Percentiles rank a stretch among this genome's conserved stretches.
Conservation (phyloP, 2,329 filamentous ascomycete species). For the Aspergillus glaucus region DNA sequence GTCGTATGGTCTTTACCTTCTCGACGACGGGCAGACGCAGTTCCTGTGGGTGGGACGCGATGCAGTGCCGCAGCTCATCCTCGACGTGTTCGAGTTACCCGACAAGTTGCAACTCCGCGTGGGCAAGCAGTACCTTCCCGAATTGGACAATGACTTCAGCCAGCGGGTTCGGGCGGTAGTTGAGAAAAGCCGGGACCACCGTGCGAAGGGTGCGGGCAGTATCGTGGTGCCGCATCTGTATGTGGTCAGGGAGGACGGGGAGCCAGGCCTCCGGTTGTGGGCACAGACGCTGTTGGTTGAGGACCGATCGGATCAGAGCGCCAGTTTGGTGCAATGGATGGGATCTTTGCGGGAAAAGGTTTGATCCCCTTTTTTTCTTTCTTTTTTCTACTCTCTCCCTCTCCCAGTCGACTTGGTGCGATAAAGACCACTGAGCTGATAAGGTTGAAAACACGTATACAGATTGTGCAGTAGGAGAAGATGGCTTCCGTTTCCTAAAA, state of each 20-base stretch:
- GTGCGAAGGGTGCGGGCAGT: slow-evolving; percentile 80
- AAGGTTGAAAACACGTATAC: slow-evolving; percentile 14
- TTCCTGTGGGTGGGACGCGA: slow-evolving; percentile 96
- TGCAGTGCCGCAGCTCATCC: slow-evolving; percentile 78
- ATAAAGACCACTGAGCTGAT: slow-evolving; percentile 17
- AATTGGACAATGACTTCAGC: slow-evolving; percentile 93
- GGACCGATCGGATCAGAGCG: slow-evolving; percentile 86
- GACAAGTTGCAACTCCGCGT: slow-evolving; percentile 81
- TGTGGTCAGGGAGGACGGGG: slow-evolving; percentile 88
- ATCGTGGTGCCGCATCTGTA: slow-evolving; percentile 92
- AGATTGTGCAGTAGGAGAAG: slow-evolving; percentile 28
- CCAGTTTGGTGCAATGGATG: slow-evolving; percentile 91
- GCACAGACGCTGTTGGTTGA: slow-evolving; percentile 93
- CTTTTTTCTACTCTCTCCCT: slow-evolving; percentile 6
- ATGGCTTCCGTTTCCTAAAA: slow-evolving; percentile 10
- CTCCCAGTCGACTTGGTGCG: slow-evolving; percentile 1
- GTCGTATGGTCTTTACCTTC: slow-evolving; percentile 86
- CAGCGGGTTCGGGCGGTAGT: slow-evolving; percentile 85
- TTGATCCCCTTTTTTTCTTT: slow-evolving; percentile 23
- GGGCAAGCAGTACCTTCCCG: slow-evolving; percentile 79
- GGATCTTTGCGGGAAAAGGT: slow-evolving; percentile 93
- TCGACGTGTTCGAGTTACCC: slow-evolving; percentile 82
- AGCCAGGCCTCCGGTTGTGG: slow-evolving; percentile 92
- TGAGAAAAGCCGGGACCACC: slow-evolving; percentile 85
- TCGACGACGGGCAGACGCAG: slow-evolving; percentile 95